Base-by-base conservation (phyloP, 208 protist species). In the Leptomonas seymouri region DNA sequence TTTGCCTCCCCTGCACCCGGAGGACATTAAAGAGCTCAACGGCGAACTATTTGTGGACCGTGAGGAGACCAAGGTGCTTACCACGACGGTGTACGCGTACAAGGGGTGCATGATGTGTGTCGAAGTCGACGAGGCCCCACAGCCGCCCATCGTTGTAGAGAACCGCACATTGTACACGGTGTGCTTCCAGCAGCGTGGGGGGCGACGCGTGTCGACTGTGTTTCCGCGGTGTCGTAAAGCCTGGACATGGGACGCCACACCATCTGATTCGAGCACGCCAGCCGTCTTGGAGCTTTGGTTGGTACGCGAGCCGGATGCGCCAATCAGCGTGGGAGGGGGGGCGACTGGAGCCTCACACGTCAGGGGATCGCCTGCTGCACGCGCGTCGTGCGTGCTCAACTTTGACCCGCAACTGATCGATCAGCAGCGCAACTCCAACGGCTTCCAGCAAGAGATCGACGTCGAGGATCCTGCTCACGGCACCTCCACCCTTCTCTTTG, bases 141-240 rank as follows among this genome's bases (percentile, higher is more conserved):
- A 67, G 44, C 85, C 89, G 20, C 89, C 89, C 20, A 78, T 87
- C 67, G 73, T 89, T n/a, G 58, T 94, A 41, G 89, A 94, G 57
- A 94, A 94, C 63, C 84, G 89, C 48, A 89, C 86, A 0, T 60
- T 74, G 20, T 92, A 72, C 64, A 81, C 78, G 28, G 57, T 90
- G 21, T 78, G 71, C 55, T 77, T 87, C 56, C 61, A 77, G 58
- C 89, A 94, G 65, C 74, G 70, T 46, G 77, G 45, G 18, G 25
- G 55, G 62, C 68, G 59, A n/a, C 69, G 61, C 36, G 31, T 50
- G 3, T 68, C 79, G 16, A 67, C 73, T 28, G 74, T 94, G 16
- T 86, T 87, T 59, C 84, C 89, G 16, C 77, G 76, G 15, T 74
- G 76, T 25, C 86, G 86, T 21, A 84, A 86, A 63, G 73, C 60